phyloP scores from a whole-genome alignment of 169 alveolate species.

The Theileria equi region DNA sequence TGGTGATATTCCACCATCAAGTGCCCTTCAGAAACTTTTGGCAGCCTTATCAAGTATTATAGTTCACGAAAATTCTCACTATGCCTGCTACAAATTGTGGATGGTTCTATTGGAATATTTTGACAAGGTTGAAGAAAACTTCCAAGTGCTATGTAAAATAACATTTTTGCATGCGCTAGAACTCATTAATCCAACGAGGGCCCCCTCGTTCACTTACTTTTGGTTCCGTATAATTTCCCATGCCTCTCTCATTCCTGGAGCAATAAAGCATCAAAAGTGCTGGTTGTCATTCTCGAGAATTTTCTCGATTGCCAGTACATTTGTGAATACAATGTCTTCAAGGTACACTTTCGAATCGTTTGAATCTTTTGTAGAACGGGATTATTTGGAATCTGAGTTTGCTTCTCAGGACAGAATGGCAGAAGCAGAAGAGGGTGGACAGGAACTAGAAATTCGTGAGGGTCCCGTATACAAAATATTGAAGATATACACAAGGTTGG shows the following conservation, averaged over 20 bases:
- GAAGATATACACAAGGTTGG: slow-evolving; percentile 35
- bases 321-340: slow-evolving; percentile 29
- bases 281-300: slow-evolving; percentile 73
- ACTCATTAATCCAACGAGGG: slow-evolving; percentile 83
- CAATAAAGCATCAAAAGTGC: slow-evolving; percentile 73
- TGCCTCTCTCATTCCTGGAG: slow-evolving; percentile 83
- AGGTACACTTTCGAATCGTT: no score
- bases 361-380: no score
- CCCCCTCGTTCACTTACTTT: slow-evolving; percentile 94
- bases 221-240: slow-evolving; percentile 94
- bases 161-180: slow-evolving; percentile 70
- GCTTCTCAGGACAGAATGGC: slow-evolving; percentile 22
- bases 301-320: slow-evolving; percentile 60
- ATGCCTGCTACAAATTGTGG: slow-evolving; percentile 69
- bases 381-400: neutral
- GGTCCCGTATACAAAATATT: slow-evolving; percentile 15
- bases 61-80: slow-evolving; percentile 70
- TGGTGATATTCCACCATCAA: slow-evolving; percentile 80
- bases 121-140: slow-evolving; percentile 67
- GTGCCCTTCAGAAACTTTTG: slow-evolving; percentile 79
- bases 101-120: slow-evolving; percentile 69
- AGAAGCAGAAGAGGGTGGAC: slow-evolving; percentile 33
- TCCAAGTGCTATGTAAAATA: slow-evolving; percentile 65
- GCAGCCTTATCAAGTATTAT: slow-evolving; percentile 73
- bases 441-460: slow-evolving; percentile 28